Evolutionary conservation across 1,284 basidiomycete species (phyloP).

Genomic region (Earliella scabrosa): DNA sequence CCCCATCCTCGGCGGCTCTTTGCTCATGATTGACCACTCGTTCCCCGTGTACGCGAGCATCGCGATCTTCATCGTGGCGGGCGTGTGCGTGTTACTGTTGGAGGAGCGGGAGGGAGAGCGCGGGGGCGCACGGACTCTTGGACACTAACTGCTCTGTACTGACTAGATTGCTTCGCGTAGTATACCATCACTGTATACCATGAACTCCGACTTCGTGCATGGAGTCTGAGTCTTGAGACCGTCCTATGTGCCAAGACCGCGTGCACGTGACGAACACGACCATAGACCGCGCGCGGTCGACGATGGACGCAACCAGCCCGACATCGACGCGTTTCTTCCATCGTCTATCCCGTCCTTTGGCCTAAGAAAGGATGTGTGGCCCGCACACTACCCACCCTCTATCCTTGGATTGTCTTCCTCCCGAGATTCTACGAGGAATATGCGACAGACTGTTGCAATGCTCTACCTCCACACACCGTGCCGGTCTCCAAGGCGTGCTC

Average conservation of each 20-base stretch:
- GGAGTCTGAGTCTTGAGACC: too few relatives aligned
- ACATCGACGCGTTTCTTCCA: too few relatives aligned
- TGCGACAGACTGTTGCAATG: neutral
- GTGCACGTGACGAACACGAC: too few relatives aligned
- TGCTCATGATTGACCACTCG: slow-evolving; percentile 73
- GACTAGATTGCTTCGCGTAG: neutral
- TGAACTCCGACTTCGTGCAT: too few relatives aligned
- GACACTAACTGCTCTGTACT: slow-evolving; percentile 27
- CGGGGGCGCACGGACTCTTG: slow-evolving; percentile 23
- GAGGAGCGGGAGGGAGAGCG: slow-evolving; percentile 39
- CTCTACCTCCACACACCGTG: neutral
- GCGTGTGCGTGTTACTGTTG: slow-evolving; percentile 68
- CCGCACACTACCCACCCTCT: too few relatives aligned
- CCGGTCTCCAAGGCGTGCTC: neutral
- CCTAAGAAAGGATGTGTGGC: too few relatives aligned
- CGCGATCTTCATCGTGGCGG: slow-evolving; percentile 70
- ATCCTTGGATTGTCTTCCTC: neutral
- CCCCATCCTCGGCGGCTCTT: slow-evolving; percentile 82
- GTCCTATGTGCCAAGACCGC: too few relatives aligned
- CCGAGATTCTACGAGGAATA: neutral
- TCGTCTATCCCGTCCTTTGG: too few relatives aligned
- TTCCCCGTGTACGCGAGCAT: slow-evolving; percentile 84
- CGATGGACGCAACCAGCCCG: too few relatives aligned
- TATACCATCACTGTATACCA: neutral
- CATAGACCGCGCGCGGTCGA: too few relatives aligned